A percentile compares a stretch with the other conserved stretches of the same genome.
These are phyloP conservation scores for Eutrema yunnanense DNA, from an alignment of 345 rosid species.

Conservation along the genomic window DNA sequence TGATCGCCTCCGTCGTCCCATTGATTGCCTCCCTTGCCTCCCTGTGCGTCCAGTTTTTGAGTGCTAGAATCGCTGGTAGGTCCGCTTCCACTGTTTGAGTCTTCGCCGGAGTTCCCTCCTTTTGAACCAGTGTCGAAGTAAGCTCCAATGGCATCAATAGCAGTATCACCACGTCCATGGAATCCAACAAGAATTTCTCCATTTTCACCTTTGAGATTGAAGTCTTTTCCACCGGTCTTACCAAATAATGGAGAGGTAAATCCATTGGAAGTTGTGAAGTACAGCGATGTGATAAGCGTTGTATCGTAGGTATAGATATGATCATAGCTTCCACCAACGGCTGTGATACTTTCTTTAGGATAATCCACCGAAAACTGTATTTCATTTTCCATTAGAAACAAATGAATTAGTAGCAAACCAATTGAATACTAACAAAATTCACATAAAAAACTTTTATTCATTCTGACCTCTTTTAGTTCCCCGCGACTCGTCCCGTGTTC, in stretches of 20 bases:
- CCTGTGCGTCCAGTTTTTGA: conserved; percentile 8
- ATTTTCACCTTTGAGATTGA: not conserved
- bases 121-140: not conserved
- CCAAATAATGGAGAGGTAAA: not conserved
- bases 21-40: conserved; percentile 15
- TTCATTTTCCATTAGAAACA: not conserved
- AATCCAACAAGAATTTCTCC: not conserved
- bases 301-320: not conserved
- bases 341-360: not conserved
- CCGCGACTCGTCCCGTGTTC: not conserved
- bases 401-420: not conserved
- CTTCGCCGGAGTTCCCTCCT: not conserved
- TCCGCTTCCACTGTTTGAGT: not conserved
- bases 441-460: not conserved
- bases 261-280: not conserved
- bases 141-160: not conserved
- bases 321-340: not conserved
- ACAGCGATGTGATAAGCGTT: not conserved
- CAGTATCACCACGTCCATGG: not conserved
- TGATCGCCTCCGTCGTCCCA: conserved; percentile 28
- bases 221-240: not conserved
- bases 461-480: not conserved
- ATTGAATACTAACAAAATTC: not conserved
- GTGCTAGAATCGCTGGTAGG: not conserved
- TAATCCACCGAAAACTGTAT: not conserved